Conservation (phyloP, 1,284 basidiomycete species). For the Irpex sp. region DNA sequence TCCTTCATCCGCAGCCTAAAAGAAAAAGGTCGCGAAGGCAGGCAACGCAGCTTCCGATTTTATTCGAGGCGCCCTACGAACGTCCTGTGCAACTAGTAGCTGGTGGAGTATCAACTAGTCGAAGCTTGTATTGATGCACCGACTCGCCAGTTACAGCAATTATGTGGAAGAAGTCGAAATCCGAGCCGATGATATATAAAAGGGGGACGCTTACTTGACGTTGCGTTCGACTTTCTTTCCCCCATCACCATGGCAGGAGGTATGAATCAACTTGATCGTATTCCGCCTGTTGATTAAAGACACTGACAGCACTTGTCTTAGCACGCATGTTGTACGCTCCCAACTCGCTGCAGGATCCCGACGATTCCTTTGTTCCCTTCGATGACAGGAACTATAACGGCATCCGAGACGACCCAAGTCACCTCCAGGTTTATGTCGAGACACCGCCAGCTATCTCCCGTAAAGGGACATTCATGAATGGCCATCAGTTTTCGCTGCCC, state of each 20-base stretch:
- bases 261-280: neutral
- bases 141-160: neutral
- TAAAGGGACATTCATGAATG: neutral
- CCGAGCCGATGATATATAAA: neutral
- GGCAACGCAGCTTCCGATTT: neutral
- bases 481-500: neutral
- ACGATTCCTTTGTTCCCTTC: neutral
- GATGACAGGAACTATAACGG: neutral
- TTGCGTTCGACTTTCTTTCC: neutral
- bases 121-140: neutral
- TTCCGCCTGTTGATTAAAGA: neutral
- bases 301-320: neutral
- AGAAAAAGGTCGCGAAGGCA: neutral
- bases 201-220: neutral
- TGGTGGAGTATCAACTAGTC: neutral
- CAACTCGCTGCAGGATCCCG: neutral
- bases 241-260: neutral
- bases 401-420: neutral
- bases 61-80: neutral
- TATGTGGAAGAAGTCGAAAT: no score
- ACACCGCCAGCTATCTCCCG: slow-evolving; percentile 1
- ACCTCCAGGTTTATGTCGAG: neutral
- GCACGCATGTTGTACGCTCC: neutral
- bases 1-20: neutral
- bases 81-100: neutral